A percentile compares a stretch with the other conserved stretches of the same genome.
phyloP scores from a whole-genome alignment of 306 rosid species.

The Pterocarpus macrocarpus region DNA sequence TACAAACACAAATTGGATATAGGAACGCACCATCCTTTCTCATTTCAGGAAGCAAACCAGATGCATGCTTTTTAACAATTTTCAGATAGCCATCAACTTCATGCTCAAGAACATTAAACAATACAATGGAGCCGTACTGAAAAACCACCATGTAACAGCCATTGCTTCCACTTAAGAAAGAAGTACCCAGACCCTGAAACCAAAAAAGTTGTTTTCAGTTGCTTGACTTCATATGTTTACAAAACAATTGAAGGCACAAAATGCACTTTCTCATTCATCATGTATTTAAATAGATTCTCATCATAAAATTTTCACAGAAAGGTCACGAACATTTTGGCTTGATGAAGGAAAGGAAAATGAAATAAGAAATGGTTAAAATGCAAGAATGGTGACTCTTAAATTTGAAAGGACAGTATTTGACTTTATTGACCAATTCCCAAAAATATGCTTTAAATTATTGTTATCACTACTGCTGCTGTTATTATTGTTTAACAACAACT shows the following conservation, averaged over 20 bases:
- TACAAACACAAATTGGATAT: slow-evolving; percentile 26
- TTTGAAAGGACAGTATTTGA: too few relatives aligned
- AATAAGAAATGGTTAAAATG: too few relatives aligned
- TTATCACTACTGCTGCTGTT: neutral
- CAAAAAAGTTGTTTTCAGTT: slow-evolving; percentile 36
- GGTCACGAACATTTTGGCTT: too few relatives aligned
- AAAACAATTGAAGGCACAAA: slow-evolving; percentile 22
- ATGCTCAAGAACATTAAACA: slow-evolving; percentile 83
- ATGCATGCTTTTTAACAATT: slow-evolving; percentile 81
- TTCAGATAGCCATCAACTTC: slow-evolving; percentile 80
- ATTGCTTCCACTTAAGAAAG: slow-evolving; percentile 76
- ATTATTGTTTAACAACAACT: too few relatives aligned
- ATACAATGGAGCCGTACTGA: slow-evolving; percentile 93
- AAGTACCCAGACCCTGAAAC: slow-evolving; percentile 72
- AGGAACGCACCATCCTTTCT: slow-evolving; percentile 89
- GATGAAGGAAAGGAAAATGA: too few relatives aligned
- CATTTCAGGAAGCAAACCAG: slow-evolving; percentile 94
- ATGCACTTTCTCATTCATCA: slow-evolving; percentile 28
- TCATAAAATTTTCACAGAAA: neutral
- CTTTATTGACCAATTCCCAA: neutral
- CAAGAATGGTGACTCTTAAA: too few relatives aligned
- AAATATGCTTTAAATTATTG: neutral
- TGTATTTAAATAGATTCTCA: neutral
- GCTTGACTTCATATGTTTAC: slow-evolving; percentile 26
- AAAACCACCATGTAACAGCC: slow-evolving; percentile 91